Evolutionary conservation across 108 stramenopile genomes (phyloP), one percentile per base, ranked within the genome.

Genomic region (Fistulifera pelliculosa): DNA sequence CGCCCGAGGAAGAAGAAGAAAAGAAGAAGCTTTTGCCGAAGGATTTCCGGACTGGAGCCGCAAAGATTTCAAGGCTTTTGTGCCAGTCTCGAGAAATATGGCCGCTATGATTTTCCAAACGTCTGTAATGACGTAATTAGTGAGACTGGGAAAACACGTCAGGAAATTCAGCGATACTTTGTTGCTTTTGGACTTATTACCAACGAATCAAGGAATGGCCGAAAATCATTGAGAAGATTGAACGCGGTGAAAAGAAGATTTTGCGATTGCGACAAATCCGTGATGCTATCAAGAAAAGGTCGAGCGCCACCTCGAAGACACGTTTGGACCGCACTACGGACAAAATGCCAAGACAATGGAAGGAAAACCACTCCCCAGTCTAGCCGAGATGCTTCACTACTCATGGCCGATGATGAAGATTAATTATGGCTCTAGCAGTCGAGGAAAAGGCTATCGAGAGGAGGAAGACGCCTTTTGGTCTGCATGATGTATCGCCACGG

Each of bases 381-480:
- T 75, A 0, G 53, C 69, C 53, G 80, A 93, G 41, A 61, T 88
- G 12, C 72, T 96, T 25, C 66, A 85, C 73, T 73, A 88, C 65
- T 84, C 92, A 44, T 90, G 85, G 90, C 66, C 76, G 44, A 71
- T 63, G 47, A 76, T 92, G 81, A 85, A 80, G 44, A 73, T 92
- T 57, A 86, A 85, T 47, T 87, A 92, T 57, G 84, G 83, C 26
- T 52, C 64, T 11, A 61, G 67, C 22, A 58, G 54, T 0, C 75
- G 73, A 50, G 83, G 74, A 7, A 66, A 77, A 42, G 74, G 75
- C 1, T 95, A 83, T 55, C 89, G 86, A 45, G 90, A 90, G 57
- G 96, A 99, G 61, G 96, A 99, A 62, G 98, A 99, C 77, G 84
- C 90, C 8, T 99, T 97, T 58, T 99, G 61, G 52, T 97, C 21